Evolutionary conservation across 306 rosid genomes (phyloP), one percentile per base, ranked within the genome.

Genomic region (Nissolia schottii): DNA sequence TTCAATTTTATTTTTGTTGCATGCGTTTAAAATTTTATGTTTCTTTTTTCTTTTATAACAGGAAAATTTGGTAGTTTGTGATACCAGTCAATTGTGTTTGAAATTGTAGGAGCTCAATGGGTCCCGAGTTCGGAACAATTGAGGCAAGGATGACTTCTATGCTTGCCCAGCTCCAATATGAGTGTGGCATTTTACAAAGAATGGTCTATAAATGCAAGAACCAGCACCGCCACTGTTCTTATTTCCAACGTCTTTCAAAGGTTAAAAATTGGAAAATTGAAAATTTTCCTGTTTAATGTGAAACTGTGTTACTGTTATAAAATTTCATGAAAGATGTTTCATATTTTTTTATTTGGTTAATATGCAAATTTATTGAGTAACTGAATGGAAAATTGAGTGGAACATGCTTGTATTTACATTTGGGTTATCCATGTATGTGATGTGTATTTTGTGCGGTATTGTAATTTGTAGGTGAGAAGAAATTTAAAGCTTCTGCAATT

Each of bases 201-300:
- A 69, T 94, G 84, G 87, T 81, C 0, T 79, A 94, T 81, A 94
- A 91, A 81, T 91, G 87, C 79, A 94, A 89, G 91, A 94, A 94
- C 67, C 98, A 94, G 91, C 98, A 94, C 68, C 83, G 96, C 2
- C 97, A 90, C 3, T 79, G 86, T 77, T 83, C 82, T 10, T 94
- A 94, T 70, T 94, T 94, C 77, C 90, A 83, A 50, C 83, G 68
- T 83, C 84, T 94, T 51, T 46, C 89, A 81, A 92, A 91, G 98
- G 98, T 94, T 48, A 19, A 45, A 45, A 45, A 14, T 45, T 45
- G 51, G 20, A 45, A 45, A 45, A 14, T 45, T 45, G 51, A 45
- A 45, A 45, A 0, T 45, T 45, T 45, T 43, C 50, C 50, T 12
- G 14, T 55, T 18, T 53, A 31, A 11, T 16, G 4, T 50, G 58